Percentiles rank a stretch among this genome's conserved stretches.
These are phyloP conservation scores for Coniophora puteana DNA, from an alignment of 1,284 basidiomycete genomes.

Conservation along the genomic window DNA sequence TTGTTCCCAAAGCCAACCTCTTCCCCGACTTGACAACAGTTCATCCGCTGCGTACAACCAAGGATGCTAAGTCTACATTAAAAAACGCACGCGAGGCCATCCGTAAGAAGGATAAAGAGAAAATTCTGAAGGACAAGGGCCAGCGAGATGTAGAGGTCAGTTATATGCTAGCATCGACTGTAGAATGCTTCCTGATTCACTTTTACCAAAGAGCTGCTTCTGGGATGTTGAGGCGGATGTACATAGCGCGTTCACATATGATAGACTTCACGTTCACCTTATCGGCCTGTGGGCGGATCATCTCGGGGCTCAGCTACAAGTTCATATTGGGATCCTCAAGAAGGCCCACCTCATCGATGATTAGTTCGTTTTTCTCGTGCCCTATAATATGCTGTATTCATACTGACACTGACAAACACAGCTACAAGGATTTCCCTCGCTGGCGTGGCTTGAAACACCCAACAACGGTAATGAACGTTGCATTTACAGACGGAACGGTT, in stretches of 20 bases:
- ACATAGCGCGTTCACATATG: not conserved
- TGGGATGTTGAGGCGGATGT: not conserved
- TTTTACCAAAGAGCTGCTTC: not conserved
- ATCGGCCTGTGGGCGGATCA: slow-evolving; percentile 1
- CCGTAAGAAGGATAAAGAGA: slow-evolving; percentile 2
- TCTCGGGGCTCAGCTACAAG: slow-evolving; percentile 2
- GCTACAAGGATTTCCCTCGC: not conserved
- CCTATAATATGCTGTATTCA: not conserved
- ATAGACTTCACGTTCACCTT: not conserved
- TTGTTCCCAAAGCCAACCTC: not conserved
- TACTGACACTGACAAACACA: too few species aligned
- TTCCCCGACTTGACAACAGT: not conserved
- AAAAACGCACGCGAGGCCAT: not conserved
- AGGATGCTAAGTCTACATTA: slow-evolving; percentile 1
- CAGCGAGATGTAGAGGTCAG: slow-evolving; percentile 1
- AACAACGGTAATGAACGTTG: not conserved
- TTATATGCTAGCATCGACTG: not conserved
- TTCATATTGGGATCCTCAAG: not conserved
- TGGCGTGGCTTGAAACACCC: slow-evolving; percentile 2
- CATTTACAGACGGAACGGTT: slow-evolving; percentile 2
- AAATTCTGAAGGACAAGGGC: slow-evolving; percentile 1
- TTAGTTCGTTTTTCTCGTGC: not conserved
- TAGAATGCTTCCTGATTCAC: not conserved
- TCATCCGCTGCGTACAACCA: not conserved
- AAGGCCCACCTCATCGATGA: not conserved